Evolutionary conservation across 768 basidiomycete species (phyloP).

Genomic region (Tephrocybe rancida): DNA sequence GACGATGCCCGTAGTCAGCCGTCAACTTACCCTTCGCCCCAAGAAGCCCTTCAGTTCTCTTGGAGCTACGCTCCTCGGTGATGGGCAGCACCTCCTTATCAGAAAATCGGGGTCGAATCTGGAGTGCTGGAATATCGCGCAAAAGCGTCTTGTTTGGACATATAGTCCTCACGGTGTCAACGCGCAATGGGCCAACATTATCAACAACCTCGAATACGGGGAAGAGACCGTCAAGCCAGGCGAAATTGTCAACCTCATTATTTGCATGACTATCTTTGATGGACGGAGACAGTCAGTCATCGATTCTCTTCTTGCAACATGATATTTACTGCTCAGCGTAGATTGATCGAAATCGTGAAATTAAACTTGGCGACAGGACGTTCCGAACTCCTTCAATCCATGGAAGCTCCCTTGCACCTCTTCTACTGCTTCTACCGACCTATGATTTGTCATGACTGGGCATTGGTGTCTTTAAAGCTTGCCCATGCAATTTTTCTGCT

Average conservation of each 20-base stretch:
- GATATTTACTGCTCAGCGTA: neutral
- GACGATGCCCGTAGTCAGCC: neutral
- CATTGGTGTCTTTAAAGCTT: slow-evolving; percentile 3
- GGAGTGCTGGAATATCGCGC: neutral
- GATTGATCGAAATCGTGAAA: slow-evolving; percentile 1
- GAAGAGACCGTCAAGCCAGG: slow-evolving; percentile 7
- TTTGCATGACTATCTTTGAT: neutral
- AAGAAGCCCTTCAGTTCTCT: neutral
- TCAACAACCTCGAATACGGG: neutral
- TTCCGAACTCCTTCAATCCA: neutral
- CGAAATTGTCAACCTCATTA: neutral
- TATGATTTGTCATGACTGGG: slow-evolving; percentile 2
- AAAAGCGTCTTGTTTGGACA: neutral
- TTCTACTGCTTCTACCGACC: neutral
- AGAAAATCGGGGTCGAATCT: neutral
- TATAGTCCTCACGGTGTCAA: neutral
- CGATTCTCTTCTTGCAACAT: neutral
- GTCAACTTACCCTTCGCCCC: neutral
- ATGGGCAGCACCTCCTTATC: neutral
- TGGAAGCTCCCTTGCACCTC: neutral
- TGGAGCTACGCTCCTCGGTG: neutral
- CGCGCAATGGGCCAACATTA: neutral
- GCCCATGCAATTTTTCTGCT: neutral
- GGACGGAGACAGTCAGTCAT: neutral
- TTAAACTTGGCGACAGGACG: neutral